These are phyloP conservation scores for Adiantum capillusveneris DNA, from an alignment of 75 land plant species.

Conservation along the genomic window DNA sequence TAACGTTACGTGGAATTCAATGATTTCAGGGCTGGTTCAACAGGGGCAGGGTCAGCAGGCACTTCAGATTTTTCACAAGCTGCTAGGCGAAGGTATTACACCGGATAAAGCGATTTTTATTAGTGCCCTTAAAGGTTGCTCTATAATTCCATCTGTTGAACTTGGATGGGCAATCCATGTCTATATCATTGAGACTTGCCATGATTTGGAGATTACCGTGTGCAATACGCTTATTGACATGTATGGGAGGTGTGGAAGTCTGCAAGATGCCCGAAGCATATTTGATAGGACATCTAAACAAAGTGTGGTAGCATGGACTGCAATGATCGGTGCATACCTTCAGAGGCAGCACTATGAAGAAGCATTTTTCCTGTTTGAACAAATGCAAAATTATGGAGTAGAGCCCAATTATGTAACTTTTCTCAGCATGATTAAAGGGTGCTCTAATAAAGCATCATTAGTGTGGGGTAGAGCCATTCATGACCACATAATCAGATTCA, in stretches of 20 bases:
- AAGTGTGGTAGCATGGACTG: conserved; percentile 49
- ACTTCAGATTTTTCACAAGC: neutral
- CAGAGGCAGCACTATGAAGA: neutral
- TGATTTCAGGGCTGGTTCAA: conserved; percentile 30
- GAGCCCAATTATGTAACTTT: conserved; percentile 7
- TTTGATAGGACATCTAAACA: conserved; percentile 40
- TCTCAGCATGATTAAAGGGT: conserved; percentile 12
- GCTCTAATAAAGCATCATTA: conserved; percentile 9
- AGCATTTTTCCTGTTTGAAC: conserved; percentile 30
- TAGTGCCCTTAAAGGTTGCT: neutral
- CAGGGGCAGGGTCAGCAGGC: neutral
- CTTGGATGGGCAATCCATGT: conserved; percentile 12
- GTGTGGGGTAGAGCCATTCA: conserved; percentile 24
- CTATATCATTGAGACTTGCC: conserved; percentile 9
- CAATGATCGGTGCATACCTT: conserved; percentile 35
- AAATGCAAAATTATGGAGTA: conserved; percentile 17
- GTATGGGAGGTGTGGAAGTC: conserved; percentile 51
- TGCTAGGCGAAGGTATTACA: neutral
- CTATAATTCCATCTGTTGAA: neutral
- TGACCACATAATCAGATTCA: conserved; percentile 41
- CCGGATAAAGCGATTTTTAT: neutral
- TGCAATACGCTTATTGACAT: conserved; percentile 32
- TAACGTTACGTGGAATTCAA: conserved; percentile 29
- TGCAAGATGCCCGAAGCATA: conserved; percentile 33
- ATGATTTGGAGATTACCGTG: conserved; percentile 14